A percentile compares a stretch with the other conserved stretches of the same genome.
Evolutionary conservation across 495 filamentous ascomycete species (phyloP).

Genomic region (Tuber melanosporum): DNA sequence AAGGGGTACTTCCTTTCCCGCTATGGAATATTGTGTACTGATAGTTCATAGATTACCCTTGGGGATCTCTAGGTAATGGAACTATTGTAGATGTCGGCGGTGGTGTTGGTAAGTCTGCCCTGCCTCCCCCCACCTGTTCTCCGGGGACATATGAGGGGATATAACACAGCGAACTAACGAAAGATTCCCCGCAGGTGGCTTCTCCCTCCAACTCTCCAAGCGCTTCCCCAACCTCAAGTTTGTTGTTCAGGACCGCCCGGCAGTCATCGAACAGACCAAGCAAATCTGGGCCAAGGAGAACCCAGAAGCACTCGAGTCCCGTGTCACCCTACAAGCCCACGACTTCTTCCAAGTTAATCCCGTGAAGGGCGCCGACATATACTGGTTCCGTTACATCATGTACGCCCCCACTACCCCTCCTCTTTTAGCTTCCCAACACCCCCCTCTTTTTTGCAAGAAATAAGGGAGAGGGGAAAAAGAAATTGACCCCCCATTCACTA

Average conservation of each 20-base stretch:
- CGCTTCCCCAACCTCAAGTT: slow-evolving; percentile 43
- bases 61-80: slow-evolving; percentile 41
- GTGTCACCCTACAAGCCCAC: slow-evolving; percentile 44
- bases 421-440: not conserved
- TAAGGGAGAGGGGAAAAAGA: not conserved
- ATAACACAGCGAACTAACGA: not conserved
- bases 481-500: slow-evolving; percentile 1
- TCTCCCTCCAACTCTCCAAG: slow-evolving; percentile 39
- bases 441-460: not conserved
- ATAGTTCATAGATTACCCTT: slow-evolving; percentile 43
- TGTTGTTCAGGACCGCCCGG: slow-evolving; percentile 45
- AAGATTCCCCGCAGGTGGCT: slow-evolving; percentile 36
- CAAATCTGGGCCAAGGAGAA: slow-evolving; percentile 40
- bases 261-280: slow-evolving; percentile 41
- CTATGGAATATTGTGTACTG: not conserved
- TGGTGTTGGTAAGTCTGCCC: slow-evolving; percentile 39
- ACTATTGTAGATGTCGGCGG: slow-evolving; percentile 47
- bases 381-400: slow-evolving; percentile 46
- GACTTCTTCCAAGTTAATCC: slow-evolving; percentile 47
- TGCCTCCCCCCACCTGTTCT: not conserved
- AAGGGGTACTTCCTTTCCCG: not conserved
- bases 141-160: not conserved
- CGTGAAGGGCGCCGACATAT: slow-evolving; percentile 44
- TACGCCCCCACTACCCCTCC: not conserved
- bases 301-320: slow-evolving; percentile 36